Evolutionary conservation across 176 grass and related monocot species (phyloP).

Genomic region (Urochloa ruziziensis): DNA sequence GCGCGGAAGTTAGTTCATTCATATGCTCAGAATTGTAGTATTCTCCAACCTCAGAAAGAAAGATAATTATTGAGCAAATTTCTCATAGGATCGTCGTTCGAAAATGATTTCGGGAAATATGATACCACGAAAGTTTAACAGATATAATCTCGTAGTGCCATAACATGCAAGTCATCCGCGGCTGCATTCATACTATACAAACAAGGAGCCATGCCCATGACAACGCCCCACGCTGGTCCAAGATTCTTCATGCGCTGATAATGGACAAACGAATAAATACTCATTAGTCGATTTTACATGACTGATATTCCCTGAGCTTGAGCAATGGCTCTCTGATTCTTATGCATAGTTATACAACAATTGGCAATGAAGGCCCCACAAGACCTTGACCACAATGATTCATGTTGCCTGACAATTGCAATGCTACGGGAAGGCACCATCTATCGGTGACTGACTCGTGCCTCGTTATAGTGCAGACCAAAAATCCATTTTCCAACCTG

Average conservation of each 20-base stretch:
- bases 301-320: neutral
- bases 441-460: neutral
- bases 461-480: neutral
- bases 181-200: neutral
- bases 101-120: neutral
- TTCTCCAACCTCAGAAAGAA: neutral
- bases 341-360: slow-evolving; percentile 30
- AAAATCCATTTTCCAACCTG: neutral
- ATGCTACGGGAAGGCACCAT: neutral
- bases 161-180: neutral
- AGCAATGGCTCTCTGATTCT: slow-evolving; percentile 14
- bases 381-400: neutral
- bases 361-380: neutral
- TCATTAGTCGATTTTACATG: slow-evolving; percentile 10
- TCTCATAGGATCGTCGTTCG: neutral
- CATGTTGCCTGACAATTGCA: neutral
- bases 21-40: too few species aligned
- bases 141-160: neutral
- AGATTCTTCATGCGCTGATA: neutral
- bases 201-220: neutral
- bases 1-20: too few species aligned
- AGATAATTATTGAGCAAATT: too few species aligned
- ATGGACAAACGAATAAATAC: slow-evolving; percentile 16
- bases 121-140: neutral
- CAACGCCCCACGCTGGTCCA: neutral